Evolutionary conservation across 768 basidiomycete species (phyloP).

Genomic region (Leccinum pellstonianum): DNA sequence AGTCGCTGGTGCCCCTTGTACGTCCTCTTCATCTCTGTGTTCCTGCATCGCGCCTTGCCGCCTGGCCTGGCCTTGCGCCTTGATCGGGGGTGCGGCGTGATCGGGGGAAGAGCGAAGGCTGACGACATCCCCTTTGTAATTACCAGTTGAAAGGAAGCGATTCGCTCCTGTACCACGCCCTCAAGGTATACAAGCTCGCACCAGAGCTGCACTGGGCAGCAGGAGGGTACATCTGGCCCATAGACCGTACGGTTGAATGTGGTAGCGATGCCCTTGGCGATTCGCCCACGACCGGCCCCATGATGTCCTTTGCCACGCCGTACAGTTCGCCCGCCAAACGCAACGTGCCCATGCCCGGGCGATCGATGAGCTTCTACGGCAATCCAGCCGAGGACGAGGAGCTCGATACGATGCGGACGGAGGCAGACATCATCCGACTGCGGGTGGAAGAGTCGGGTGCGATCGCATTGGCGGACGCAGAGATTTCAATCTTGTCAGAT

Average conservation of each 20-base stretch:
- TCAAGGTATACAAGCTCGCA: slow-evolving; percentile 71
- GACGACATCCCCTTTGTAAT: slow-evolving; percentile 5
- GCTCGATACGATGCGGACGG: slow-evolving; percentile 26
- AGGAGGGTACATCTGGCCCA: slow-evolving; percentile 80
- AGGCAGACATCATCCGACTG: slow-evolving; percentile 42
- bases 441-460: slow-evolving; percentile 71
- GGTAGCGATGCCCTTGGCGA: slow-evolving; percentile 42
- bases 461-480: slow-evolving; percentile 58
- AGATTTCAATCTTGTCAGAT: slow-evolving; percentile 61
- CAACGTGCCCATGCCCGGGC: slow-evolving; percentile 35
- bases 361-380: slow-evolving; percentile 44
- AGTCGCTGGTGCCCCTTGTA: slow-evolving; percentile 69
- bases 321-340: slow-evolving; percentile 24
- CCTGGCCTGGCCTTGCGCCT: slow-evolving; percentile 6
- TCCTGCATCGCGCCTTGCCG: slow-evolving; percentile 9
- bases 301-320: slow-evolving; percentile 26
- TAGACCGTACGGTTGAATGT: slow-evolving; percentile 66
- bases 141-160: slow-evolving; percentile 77
- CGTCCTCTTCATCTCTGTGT: slow-evolving; percentile 27
- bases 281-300: slow-evolving; percentile 17
- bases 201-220: slow-evolving; percentile 81
- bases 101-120: slow-evolving; percentile 13
- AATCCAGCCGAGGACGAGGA: slow-evolving; percentile 40
- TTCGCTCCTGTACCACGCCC: slow-evolving; percentile 69
- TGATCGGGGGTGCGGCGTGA: slow-evolving; percentile 8